Conservation (phyloP, 2,329 filamentous ascomycete species). For the Teratosphaeria viscida region DNA sequence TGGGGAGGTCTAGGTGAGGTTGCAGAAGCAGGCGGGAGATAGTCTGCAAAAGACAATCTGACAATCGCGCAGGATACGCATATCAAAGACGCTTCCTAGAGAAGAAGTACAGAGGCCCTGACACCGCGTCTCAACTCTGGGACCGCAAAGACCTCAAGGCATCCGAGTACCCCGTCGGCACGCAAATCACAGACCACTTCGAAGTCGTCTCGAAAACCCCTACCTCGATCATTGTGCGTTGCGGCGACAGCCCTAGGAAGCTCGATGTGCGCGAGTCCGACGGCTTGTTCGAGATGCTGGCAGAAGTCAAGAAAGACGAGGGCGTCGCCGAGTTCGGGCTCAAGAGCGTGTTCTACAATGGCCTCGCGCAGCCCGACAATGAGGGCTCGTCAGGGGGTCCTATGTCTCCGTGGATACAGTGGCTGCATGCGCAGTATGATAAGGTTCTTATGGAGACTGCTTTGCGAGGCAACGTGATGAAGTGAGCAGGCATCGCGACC, state of each 20-base stretch:
- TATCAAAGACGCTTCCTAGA: conserved; percentile 50
- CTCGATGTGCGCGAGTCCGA: conserved; percentile 48
- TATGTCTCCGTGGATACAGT: conserved; percentile 39
- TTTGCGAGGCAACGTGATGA: conserved; percentile 27
- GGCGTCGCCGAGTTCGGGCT: conserved; percentile 53
- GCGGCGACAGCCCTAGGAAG: conserved; percentile 51
- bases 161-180: conserved; percentile 53
- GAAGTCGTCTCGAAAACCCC: conserved; percentile 57
- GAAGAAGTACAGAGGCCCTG: conserved; percentile 46
- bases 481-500: conserved; percentile 7
- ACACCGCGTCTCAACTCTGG: conserved; percentile 54
- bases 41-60: not conserved
- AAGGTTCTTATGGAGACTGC: conserved; percentile 49
- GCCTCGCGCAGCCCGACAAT: conserved; percentile 27
- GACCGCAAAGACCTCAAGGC: conserved; percentile 42
- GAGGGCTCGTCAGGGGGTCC: conserved; percentile 27
- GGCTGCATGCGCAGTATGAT: conserved; percentile 45
- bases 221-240: conserved; percentile 51
- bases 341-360: conserved; percentile 55
- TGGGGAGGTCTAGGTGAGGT: conserved; percentile 55
- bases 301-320: conserved; percentile 47
- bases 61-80: conserved; percentile 38
- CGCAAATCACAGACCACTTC: conserved; percentile 59
- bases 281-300: conserved; percentile 56
- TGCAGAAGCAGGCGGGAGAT: not conserved